These are phyloP conservation scores for Hordeum pubiflorum DNA, from an alignment of 202 grass and related monocot species.

Conservation along the genomic window DNA sequence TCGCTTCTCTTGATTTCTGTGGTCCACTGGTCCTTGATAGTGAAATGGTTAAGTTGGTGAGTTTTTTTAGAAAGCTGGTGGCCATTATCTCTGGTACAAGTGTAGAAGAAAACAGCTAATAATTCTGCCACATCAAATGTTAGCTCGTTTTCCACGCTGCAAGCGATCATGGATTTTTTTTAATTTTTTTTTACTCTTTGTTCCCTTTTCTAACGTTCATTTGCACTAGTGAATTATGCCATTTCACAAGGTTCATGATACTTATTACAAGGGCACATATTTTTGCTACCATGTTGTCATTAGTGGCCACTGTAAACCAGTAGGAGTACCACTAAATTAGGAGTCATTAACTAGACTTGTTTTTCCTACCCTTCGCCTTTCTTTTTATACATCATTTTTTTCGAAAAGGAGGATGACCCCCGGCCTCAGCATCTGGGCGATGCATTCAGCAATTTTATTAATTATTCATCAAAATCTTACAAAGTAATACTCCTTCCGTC, in stretches of 20 bases:
- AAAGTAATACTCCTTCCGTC: too few relatives aligned
- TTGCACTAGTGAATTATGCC: background rate
- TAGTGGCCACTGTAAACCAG: background rate
- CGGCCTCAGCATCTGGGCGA: too few relatives aligned
- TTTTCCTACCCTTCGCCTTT: background rate
- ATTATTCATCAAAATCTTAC: too few relatives aligned
- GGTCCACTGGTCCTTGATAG: constrained; percentile 7
- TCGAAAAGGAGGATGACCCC: too few relatives aligned
- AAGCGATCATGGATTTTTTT: background rate
- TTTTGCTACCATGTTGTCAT: background rate
- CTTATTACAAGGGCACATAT: background rate
- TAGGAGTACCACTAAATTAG: background rate
- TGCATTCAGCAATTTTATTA: too few relatives aligned
- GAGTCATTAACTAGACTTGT: constrained; percentile 1
- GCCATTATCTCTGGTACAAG: background rate
- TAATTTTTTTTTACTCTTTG: background rate
- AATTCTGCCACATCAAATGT: background rate
- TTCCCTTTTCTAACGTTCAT: background rate
- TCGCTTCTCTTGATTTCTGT: background rate
- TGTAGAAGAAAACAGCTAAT: background rate
- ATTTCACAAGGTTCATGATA: background rate
- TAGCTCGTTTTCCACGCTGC: background rate
- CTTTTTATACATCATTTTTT: background rate
- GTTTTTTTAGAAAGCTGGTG: background rate
- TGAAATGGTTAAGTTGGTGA: background rate